Conservation (phyloP, 495 filamentous ascomycete species). For the Saxophila tyrrhenica region DNA sequence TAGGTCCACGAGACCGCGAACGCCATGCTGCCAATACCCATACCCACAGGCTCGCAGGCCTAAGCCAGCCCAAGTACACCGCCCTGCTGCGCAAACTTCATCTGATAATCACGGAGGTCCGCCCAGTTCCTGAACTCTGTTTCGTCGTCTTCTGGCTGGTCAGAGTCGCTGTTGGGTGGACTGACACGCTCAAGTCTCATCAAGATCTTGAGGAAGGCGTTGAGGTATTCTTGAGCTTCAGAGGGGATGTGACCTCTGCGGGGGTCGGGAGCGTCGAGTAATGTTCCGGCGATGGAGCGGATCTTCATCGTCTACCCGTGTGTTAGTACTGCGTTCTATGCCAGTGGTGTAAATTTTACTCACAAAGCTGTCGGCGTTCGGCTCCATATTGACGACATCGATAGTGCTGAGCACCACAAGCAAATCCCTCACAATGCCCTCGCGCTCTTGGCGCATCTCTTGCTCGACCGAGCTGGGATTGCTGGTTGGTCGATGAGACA, state of each 20-base stretch:
- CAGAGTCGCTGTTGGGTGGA: constrained; percentile 22
- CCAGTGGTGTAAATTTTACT: constrained; percentile 14
- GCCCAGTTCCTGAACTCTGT: constrained; percentile 61
- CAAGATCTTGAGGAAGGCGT: constrained; percentile 56
- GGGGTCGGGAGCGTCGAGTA: constrained; percentile 50
- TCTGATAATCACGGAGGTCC: constrained; percentile 60
- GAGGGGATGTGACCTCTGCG: constrained; percentile 43
- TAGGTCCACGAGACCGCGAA: background rate
- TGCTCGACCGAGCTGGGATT: constrained; percentile 31
- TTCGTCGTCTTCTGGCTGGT: constrained; percentile 50
- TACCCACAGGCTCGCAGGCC: background rate
- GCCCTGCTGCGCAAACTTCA: constrained; percentile 55
- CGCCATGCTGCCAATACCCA: background rate
- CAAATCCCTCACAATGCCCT: constrained; percentile 63
- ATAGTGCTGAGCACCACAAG: constrained; percentile 57
- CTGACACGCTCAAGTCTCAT: constrained; percentile 54
- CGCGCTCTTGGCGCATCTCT: constrained; percentile 56
- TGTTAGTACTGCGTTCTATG: constrained; percentile 36
- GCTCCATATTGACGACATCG: constrained; percentile 69
- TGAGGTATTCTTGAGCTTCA: constrained; percentile 54
- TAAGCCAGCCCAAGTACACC: constrained; percentile 26
- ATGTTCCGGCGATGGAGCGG: constrained; percentile 62
- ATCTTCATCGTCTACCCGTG: constrained; percentile 40
- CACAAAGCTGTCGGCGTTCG: constrained; percentile 63
- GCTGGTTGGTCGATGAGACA: constrained; percentile 7